phyloP scores from a whole-genome alignment of 148 eudicot genomes.

The Camellia sinensis region DNA sequence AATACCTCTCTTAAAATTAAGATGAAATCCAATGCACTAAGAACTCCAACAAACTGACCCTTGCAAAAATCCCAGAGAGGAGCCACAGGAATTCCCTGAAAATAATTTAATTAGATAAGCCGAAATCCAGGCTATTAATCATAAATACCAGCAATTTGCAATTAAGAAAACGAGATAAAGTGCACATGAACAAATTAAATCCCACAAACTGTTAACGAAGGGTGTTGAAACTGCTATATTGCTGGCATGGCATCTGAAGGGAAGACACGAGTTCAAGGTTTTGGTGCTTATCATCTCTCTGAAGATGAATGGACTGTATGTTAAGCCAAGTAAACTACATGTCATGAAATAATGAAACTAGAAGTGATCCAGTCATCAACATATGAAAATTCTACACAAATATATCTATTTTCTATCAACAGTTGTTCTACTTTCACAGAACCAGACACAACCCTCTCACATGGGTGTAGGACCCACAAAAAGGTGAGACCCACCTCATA shows the following conservation, averaged over 20 bases:
- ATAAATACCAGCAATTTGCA: background rate
- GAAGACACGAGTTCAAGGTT: background rate
- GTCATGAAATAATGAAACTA: background rate
- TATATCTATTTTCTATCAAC: background rate
- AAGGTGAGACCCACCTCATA: too few species aligned
- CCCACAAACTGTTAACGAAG: background rate
- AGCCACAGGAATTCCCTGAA: slow-evolving; percentile 83
- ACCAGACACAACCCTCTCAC: too few species aligned
- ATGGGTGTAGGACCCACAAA: too few species aligned
- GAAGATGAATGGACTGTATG: background rate
- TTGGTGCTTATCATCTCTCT: slow-evolving; percentile 2
- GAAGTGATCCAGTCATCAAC: background rate
- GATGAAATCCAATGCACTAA: slow-evolving; percentile 86
- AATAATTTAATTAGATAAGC: slow-evolving; percentile 22
- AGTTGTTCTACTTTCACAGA: background rate
- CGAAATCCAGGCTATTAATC: slow-evolving; percentile 15
- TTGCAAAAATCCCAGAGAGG: slow-evolving; percentile 86
- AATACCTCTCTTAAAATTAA: slow-evolving; percentile 87
- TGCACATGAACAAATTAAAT: background rate
- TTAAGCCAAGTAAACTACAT: background rate
- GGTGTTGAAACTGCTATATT: background rate
- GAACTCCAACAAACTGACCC: slow-evolving; percentile 84
- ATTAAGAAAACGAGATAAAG: background rate
- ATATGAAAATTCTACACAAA: background rate
- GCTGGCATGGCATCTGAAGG: background rate